Base-by-base conservation (phyloP, 2,329 filamentous ascomycete genomes). In the Didymellaceae sp. region DNA sequence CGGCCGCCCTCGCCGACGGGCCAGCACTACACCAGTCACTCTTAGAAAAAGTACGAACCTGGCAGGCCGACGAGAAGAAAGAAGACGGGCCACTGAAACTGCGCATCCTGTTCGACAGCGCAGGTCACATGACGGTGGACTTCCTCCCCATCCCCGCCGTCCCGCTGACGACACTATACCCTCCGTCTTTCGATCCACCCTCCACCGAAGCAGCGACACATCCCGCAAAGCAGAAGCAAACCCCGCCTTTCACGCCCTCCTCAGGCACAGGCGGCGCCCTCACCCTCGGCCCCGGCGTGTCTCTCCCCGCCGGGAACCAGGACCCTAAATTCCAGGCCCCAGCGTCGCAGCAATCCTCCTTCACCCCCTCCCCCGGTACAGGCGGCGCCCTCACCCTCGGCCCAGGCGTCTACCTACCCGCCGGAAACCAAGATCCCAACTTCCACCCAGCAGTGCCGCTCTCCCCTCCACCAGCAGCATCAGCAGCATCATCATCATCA, bases 81-180 rank as follows among this genome's bases (percentile, higher is more conserved):
- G 33, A 62, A 41, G 64, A 71, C 33, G 61, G 54, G 24, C 54
- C 71, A 0, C 45, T 72, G 30, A 74, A 72, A 57, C 70, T 90
- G 16, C 82, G 81, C 33, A 74, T 87, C 10, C 71, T 84, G 1
- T 76, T 90, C 30, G 75, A 65, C 46, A 70, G 67, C 50, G 45
- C 53, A 6, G 74, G 60, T 8, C 62, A 57, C 21, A 59, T 75
- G 33, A 70, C 66, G 4, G 68, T 76, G 0, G 74, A 79, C 22
- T 68, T 75, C 22, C 55, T 66, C 3, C 54, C 71, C 21, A 57
- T 74, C 8, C 73, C 75, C 2, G 70, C 75, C 0, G 67, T 81
- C 1, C 67, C 78, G 0, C 62, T 83, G 6, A 72, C 75, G 16
- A 82, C 82, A 28, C 74, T 90, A 5, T 86, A 86, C 41, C 88